Conservation (phyloP, 2,329 filamentous ascomycete genomes). For the Diaporthe ilicicola region DNA sequence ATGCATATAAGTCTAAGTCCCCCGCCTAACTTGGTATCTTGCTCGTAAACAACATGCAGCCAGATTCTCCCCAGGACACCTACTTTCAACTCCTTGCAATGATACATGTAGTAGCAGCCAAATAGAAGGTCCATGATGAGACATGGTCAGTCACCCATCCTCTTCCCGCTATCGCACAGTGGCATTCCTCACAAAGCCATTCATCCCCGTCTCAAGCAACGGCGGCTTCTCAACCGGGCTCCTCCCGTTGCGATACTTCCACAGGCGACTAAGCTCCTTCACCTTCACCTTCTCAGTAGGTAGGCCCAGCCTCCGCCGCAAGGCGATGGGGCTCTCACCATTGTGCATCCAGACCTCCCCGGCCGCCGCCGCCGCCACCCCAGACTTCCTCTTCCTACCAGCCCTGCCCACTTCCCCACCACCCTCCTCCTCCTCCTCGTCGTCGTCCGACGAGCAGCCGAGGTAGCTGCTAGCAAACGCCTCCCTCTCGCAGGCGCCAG, state of each 20-base stretch:
- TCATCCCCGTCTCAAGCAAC: slow-evolving; percentile 40
- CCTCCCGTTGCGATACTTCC: slow-evolving; percentile 69
- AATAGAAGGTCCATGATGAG: too few species aligned
- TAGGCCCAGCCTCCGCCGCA: slow-evolving; percentile 37
- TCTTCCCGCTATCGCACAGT: background rate
- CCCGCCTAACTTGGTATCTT: too few species aligned
- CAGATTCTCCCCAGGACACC: too few species aligned
- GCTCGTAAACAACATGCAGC: too few species aligned
- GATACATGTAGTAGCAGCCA: too few species aligned
- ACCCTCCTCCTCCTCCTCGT: slow-evolving; percentile 43
- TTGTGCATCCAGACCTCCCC: slow-evolving; percentile 40
- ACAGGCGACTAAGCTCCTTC: slow-evolving; percentile 68
- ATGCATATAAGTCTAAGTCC: too few species aligned
- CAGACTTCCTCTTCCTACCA: background rate
- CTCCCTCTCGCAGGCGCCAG: slow-evolving; percentile 54
- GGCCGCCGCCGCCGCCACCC: background rate
- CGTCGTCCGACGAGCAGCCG: slow-evolving; percentile 49
- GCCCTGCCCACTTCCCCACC: slow-evolving; percentile 33
- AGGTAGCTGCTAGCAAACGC: slow-evolving; percentile 58
- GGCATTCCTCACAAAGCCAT: slow-evolving; percentile 22
- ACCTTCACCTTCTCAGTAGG: slow-evolving; percentile 54
- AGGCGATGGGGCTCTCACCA: slow-evolving; percentile 37
- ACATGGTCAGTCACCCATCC: too few species aligned
- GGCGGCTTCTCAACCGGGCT: slow-evolving; percentile 56
- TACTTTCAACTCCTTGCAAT: too few species aligned